Evolutionary conservation across 208 protist species (phyloP).

Genomic region (Novymonas esmeraldas): DNA sequence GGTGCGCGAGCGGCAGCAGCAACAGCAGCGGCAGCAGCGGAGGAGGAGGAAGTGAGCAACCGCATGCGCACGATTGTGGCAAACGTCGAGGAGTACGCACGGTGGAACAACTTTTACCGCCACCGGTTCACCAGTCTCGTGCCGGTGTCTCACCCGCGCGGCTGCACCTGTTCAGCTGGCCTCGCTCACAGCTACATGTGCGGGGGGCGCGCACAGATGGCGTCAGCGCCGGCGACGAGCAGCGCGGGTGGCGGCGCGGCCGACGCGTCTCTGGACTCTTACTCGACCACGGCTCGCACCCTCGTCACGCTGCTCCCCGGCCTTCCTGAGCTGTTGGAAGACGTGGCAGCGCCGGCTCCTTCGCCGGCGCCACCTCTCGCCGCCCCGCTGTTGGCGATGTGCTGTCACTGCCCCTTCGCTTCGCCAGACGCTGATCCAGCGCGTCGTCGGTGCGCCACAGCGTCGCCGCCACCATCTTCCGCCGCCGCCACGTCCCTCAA

Average conservation of each 20-base stretch:
- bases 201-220: constrained; percentile 6
- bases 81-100: constrained; percentile 29
- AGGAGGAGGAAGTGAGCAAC: neutral
- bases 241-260: too few relatives aligned
- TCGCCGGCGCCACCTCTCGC: neutral
- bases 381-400: neutral
- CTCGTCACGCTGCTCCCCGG: constrained; percentile 25
- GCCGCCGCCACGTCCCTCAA: neutral
- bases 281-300: too few relatives aligned
- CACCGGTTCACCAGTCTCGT: constrained; percentile 19
- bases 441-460: neutral
- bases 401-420: constrained; percentile 20
- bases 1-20: neutral
- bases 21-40: neutral
- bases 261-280: too few relatives aligned
- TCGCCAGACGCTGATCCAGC: neutral
- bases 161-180: too few relatives aligned
- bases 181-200: constrained; percentile 11
- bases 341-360: too few relatives aligned
- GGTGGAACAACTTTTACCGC: constrained; percentile 39
- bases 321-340: constrained; percentile 2
- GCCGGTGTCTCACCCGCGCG: neutral
- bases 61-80: constrained; percentile 1
- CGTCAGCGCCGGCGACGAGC: too few relatives aligned
- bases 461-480: neutral